Conservation (phyloP, 495 filamentous ascomycete species). For the Penicillium ochrochloron region DNA sequence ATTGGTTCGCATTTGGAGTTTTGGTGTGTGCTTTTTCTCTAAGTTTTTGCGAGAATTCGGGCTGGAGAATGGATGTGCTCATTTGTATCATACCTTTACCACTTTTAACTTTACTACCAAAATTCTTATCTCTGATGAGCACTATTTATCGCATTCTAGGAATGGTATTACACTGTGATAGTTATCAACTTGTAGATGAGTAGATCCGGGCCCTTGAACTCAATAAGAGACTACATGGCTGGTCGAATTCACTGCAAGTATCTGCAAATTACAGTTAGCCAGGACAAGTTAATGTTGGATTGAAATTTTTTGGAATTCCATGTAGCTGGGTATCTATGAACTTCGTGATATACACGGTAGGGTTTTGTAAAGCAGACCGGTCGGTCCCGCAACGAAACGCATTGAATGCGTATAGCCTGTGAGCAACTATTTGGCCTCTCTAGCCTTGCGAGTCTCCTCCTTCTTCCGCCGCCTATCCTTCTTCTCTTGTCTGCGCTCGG, state of each 20-base stretch:
- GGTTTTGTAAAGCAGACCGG: neutral
- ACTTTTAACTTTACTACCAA: neutral
- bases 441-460: conserved; percentile 36
- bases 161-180: neutral
- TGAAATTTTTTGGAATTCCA: neutral
- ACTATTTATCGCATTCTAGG: neutral
- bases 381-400: neutral
- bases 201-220: neutral
- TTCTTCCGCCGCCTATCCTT: conserved; percentile 50
- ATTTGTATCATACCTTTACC: conserved; percentile 27
- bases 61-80: conserved; percentile 19
- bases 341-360: neutral
- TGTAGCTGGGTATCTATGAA: conserved; percentile 7
- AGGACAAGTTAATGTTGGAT: neutral
- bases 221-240: neutral
- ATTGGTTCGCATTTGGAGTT: conserved; percentile 12
- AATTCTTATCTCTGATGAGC: conserved; percentile 1
- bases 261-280: neutral
- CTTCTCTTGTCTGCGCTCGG: conserved; percentile 33
- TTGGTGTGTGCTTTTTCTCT: conserved; percentile 15
- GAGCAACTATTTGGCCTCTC: conserved; percentile 20
- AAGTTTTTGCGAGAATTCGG: conserved; percentile 14
- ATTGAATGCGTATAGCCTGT: neutral
- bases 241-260: neutral
- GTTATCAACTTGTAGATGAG: conserved; percentile 29